Percentiles rank a stretch among this genome's conserved stretches.
phyloP scores from a whole-genome alignment of 169 alveolate genomes.

The Cryptosporidium baileyi region DNA sequence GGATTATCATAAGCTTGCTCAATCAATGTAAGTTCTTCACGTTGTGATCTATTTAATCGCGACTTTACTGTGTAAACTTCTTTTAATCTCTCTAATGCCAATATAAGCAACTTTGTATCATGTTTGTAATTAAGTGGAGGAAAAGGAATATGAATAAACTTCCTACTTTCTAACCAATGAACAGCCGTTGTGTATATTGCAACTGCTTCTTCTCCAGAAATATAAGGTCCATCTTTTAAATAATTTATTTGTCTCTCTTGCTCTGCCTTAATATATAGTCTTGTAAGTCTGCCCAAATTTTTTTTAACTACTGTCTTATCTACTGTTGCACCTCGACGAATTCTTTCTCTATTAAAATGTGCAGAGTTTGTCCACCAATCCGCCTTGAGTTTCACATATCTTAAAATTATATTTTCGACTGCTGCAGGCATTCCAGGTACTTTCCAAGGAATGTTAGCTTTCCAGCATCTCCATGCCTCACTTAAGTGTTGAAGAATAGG shows the following conservation, averaged over 20 bases:
- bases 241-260: conserved; percentile 99
- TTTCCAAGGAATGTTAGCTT: conserved; percentile 99
- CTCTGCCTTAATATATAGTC: conserved; percentile 97
- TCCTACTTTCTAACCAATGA: conserved; percentile 99
- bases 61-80: conserved; percentile 96
- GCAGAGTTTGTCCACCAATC: conserved; percentile 99
- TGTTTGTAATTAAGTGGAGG: conserved; percentile 99
- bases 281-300: conserved; percentile 98
- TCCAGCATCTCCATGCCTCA: conserved; percentile 99
- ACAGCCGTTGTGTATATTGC: conserved; percentile 99
- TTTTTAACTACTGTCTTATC: conserved; percentile 99
- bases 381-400: conserved; percentile 98
- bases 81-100: conserved; percentile 98
- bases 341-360: conserved; percentile 99
- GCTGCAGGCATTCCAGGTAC: conserved; percentile 99
- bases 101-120: conserved; percentile 97
- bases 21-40: conserved; percentile 99
- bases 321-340: conserved; percentile 99
- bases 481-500: conserved; percentile 98
- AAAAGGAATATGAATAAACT: conserved; percentile 97
- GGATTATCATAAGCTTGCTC: conserved; percentile 99
- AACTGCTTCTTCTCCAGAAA: conserved; percentile 99
- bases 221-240: conserved; percentile 98
- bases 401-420: conserved; percentile 96
- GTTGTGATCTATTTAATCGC: conserved; percentile 96